Evolutionary conservation across 1,284 basidiomycete genomes (phyloP).

Genomic region (Puccinia triticina): DNA sequence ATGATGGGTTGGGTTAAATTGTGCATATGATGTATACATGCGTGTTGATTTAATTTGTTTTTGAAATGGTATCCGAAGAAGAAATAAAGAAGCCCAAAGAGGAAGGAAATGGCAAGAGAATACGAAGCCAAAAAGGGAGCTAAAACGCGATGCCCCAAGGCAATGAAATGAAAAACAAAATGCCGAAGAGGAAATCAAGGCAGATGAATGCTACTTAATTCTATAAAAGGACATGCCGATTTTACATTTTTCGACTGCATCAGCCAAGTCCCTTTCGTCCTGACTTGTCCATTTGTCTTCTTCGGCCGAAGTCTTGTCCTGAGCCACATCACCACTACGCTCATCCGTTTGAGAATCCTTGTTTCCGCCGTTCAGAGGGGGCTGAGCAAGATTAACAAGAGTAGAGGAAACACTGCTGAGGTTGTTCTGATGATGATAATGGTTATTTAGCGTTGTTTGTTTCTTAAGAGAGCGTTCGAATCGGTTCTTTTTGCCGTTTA

Average conservation of each 20-base stretch:
- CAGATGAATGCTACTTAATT: constrained; percentile 64
- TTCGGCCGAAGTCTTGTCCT: neutral
- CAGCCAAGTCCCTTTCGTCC: constrained; percentile 76
- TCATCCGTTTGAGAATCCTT: neutral
- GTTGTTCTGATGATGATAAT: neutral
- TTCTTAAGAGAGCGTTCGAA: constrained; percentile 32
- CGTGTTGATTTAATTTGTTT: too few relatives aligned
- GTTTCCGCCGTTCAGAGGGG: neutral
- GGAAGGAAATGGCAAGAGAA: too few relatives aligned
- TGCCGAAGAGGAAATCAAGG: too few relatives aligned
- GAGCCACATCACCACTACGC: neutral
- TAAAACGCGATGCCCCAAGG: too few relatives aligned
- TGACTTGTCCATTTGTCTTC: constrained; percentile 68
- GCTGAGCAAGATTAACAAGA: constrained; percentile 11
- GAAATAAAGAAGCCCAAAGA: too few relatives aligned
- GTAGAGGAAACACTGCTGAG: constrained; percentile 9
- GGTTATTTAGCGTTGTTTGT: neutral
- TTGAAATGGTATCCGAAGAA: too few relatives aligned
- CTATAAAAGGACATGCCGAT: constrained; percentile 80
- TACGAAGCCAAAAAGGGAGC: too few relatives aligned
- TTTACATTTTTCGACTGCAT: constrained; percentile 74
- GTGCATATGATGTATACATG: too few relatives aligned
- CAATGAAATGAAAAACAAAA: too few relatives aligned
- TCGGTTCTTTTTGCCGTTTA: constrained; percentile 18
- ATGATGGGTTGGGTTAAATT: too few relatives aligned